phyloP scores from a whole-genome alignment of 2,329 filamentous ascomycete genomes.

The Pyrenophora tritici-repentis region DNA sequence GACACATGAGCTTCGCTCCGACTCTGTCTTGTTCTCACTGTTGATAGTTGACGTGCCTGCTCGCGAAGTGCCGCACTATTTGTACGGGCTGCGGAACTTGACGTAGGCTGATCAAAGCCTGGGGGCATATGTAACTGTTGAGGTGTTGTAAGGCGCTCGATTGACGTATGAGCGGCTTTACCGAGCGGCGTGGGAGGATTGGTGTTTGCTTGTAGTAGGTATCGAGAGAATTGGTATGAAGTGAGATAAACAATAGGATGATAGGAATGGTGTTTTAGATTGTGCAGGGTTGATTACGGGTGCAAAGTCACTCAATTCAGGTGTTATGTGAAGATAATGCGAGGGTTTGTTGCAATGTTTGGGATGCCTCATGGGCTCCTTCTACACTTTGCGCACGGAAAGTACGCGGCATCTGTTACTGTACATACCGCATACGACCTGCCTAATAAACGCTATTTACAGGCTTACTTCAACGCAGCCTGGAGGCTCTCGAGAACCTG shows the following conservation, averaged over 20 bases:
- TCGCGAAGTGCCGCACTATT: conserved; percentile 15
- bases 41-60: conserved; percentile 16
- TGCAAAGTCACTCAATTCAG: conserved; percentile 26
- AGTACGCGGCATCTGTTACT: conserved; percentile 29
- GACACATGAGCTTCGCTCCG: conserved; percentile 11
- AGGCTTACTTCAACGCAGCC: conserved; percentile 76
- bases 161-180: neutral
- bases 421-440: conserved; percentile 22
- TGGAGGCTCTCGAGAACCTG: conserved; percentile 85
- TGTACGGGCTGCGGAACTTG: conserved; percentile 24
- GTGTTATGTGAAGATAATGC: conserved; percentile 5
- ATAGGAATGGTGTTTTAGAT: conserved; percentile 22
- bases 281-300: conserved; percentile 21
- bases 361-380: conserved; percentile 36
- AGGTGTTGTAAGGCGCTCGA: neutral
- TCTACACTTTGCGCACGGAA: conserved; percentile 40
- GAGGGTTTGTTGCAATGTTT: conserved; percentile 26
- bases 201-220: neutral
- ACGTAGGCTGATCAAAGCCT: conserved; percentile 25
- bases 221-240: conserved; percentile 5
- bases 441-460: conserved; percentile 49
- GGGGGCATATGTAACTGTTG: conserved; percentile 26
- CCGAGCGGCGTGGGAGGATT: neutral
- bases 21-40: conserved; percentile 17
- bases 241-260: conserved; percentile 9